Evolutionary conservation across 164 flowering plant genomes (phyloP).

Genomic region (Berberis thunbergii): DNA sequence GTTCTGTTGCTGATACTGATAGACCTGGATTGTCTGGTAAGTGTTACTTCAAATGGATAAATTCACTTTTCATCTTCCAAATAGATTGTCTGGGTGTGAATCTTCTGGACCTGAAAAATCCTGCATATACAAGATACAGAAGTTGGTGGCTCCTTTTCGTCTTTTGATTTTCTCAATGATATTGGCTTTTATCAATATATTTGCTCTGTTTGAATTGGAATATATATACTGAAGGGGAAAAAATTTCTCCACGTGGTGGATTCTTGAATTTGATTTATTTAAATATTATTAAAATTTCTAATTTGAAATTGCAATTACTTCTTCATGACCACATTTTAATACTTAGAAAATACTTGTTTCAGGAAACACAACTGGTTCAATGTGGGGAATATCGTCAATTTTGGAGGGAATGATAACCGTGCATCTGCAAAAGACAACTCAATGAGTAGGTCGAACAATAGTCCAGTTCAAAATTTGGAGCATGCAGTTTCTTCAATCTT

Average conservation of each 20-base stretch:
- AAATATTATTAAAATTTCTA: background rate
- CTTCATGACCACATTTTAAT: too few species aligned
- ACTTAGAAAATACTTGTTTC: conserved; percentile 1
- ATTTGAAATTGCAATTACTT: background rate
- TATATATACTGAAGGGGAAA: background rate
- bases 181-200: too few species aligned
- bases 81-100: background rate
- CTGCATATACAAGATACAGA: background rate
- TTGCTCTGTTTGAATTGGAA: background rate
- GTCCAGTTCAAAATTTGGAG: conserved; percentile 47
- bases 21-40: conserved; percentile 59
- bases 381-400: conserved; percentile 86
- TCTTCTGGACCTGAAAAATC: background rate
- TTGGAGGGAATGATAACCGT: conserved; percentile 55
- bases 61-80: background rate
- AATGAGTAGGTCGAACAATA: conserved; percentile 33
- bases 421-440: conserved; percentile 35
- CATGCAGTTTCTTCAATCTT: conserved; percentile 53
- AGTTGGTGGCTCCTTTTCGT: background rate
- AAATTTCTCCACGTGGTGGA: too few species aligned
- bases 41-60: background rate
- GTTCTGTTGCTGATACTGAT: conserved; percentile 53
- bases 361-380: conserved; percentile 37
- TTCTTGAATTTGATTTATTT: too few species aligned
- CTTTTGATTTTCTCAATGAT: too few species aligned